phyloP scores from a whole-genome alignment of 768 basidiomycete species.

The Agrocybe chaxingu region DNA sequence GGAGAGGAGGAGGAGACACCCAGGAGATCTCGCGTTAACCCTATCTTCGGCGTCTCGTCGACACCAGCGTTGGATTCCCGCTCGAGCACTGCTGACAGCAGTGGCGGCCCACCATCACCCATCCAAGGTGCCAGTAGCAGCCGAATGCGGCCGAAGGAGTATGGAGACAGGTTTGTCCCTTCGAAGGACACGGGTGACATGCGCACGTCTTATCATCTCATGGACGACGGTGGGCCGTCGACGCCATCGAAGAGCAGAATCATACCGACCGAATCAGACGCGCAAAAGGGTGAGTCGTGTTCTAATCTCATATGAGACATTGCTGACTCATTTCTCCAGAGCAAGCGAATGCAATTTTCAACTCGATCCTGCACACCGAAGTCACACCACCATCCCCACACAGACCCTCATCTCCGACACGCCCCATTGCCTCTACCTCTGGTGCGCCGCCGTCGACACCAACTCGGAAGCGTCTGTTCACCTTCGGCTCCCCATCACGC shows the following conservation, averaged over 20 bases:
- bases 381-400: conserved; percentile 70
- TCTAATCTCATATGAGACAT: not conserved
- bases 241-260: conserved; percentile 62
- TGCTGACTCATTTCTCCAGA: conserved; percentile 36
- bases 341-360: conserved; percentile 84
- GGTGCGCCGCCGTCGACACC: conserved; percentile 43
- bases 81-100: conserved; percentile 54
- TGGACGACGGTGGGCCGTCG: conserved; percentile 52
- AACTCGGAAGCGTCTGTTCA: conserved; percentile 61
- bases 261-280: conserved; percentile 69
- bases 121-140: too few relatives aligned
- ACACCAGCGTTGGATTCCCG: conserved; percentile 56
- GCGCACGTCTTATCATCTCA: conserved; percentile 64
- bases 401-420: conserved; percentile 60
- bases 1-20: conserved; percentile 41
- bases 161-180: conserved; percentile 69
- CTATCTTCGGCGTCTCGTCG: conserved; percentile 49
- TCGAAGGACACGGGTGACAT: conserved; percentile 61
- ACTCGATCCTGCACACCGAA: conserved; percentile 71
- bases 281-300: conserved; percentile 58
- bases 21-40: conserved; percentile 23
- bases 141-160: conserved; percentile 35
- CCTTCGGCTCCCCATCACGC: conserved; percentile 61
- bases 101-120: conserved; percentile 31
- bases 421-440: conserved; percentile 40